Evolutionary conservation across 805 yeast species (phyloP), one percentile per base, ranked within the genome.

Genomic region (Maudiozyma bulderi): DNA sequence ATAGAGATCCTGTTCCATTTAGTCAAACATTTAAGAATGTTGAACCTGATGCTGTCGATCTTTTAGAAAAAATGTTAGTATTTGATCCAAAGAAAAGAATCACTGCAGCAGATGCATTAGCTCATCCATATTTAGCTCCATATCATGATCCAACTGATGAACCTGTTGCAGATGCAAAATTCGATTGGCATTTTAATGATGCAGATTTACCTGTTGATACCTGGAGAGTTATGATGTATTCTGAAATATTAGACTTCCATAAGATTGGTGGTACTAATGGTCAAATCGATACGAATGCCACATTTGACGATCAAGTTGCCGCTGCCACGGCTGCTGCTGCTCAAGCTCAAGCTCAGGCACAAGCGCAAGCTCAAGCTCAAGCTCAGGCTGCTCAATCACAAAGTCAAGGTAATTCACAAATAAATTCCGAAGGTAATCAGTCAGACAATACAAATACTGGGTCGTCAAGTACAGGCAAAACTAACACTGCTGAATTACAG

Each of bases 211-310:
- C 98, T 3, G 93, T 93, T 14, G 98, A 93, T 62, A 88, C 96
- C 11, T 91, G 99, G 99, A 82, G 95, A 71, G 95, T 89, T 15
- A 91, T 93, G 98, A 91, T 93, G 96, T 93, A 93, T 70, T 84
- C 95, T 47, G 99, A 91, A 70, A 93, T 91, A 53, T 74, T 93
- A 57, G 97, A 91, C 66, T 91, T 89, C 77, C 98, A 91, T 68
- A 95, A 89, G 66, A 86, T 86, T 51, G 90, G 82, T 41, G 84
- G 73, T 39, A 58, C 58, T 28, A 58, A 62, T 44, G 64, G 66
- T 8, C 67, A 60, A 48, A 65, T 65, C 42, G 67, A 64, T 54
- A 62, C 66, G 1, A 58, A 54, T 31, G 67, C 69, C 2, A 61
- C 65, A 20, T 65, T 65, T 43, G 69, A 65, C 43, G 69, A 64